These are phyloP conservation scores for Exophiala alcalophila DNA, from an alignment of 2,329 filamentous ascomycete genomes.

Conservation along the genomic window DNA sequence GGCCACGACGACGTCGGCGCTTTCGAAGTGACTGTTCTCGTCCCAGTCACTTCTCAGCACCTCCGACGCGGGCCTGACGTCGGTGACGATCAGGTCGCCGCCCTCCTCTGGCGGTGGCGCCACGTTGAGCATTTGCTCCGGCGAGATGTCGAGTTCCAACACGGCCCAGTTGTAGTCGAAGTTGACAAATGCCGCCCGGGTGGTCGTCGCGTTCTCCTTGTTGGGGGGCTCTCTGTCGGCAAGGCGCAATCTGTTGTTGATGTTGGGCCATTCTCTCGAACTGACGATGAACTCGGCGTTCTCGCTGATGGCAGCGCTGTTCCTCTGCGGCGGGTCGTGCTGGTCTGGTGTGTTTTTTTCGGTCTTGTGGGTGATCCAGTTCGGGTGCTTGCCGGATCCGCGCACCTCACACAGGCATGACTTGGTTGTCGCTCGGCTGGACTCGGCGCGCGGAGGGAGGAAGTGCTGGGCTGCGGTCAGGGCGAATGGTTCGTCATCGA, in stretches of 20 bases:
- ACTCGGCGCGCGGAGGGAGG: not conserved
- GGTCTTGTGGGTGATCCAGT: not conserved
- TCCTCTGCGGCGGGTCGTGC: not conserved
- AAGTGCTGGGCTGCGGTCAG: not conserved
- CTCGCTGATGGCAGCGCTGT: not conserved
- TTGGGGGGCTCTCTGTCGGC: too few species aligned
- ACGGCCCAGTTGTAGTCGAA: constrained; percentile 1
- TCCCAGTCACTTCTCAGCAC: too few species aligned
- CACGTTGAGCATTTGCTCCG: too few species aligned
- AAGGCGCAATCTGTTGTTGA: not conserved
- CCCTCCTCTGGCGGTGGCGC: too few species aligned
- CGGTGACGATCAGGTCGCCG: too few species aligned
- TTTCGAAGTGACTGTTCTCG: too few species aligned
- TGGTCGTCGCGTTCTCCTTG: too few species aligned
- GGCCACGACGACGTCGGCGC: too few species aligned
- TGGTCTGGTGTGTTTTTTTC: not conserved
- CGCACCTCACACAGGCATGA: not conserved
- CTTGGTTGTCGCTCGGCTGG: not conserved
- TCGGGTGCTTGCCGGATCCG: not conserved
- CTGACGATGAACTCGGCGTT: not conserved
- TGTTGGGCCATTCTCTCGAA: too few species aligned
- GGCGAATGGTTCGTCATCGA: not conserved
- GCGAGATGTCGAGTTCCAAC: not conserved
- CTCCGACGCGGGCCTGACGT: too few species aligned
- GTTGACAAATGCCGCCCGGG: not conserved